Conservation (phyloP, 1,139 yeast species). For the Hemisphaericaspora subhashii region DNA sequence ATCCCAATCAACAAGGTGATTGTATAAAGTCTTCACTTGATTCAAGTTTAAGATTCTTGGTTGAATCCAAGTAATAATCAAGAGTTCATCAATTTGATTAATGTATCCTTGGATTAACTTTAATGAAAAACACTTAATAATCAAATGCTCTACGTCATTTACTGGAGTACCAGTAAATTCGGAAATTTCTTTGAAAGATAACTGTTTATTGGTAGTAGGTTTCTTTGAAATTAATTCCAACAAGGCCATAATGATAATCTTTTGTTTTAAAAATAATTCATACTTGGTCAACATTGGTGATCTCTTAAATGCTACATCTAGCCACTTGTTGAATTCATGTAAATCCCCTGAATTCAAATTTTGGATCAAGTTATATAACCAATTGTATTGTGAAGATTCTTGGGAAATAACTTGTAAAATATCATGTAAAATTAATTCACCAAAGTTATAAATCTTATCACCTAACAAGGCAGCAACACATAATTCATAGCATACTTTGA, state of each 20-base stretch:
- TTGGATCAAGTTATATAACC: slow-evolving; percentile 73
- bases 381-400: slow-evolving; percentile 51
- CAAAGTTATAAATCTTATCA: slow-evolving; percentile 90
- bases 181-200: slow-evolving; percentile 74
- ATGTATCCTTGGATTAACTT: slow-evolving; percentile 83
- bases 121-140: slow-evolving; percentile 87
- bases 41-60: slow-evolving; percentile 84
- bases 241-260: slow-evolving; percentile 88
- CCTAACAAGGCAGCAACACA: slow-evolving; percentile 88
- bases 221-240: slow-evolving; percentile 84
- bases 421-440: slow-evolving; percentile 90
- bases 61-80: slow-evolving; percentile 90
- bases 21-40: slow-evolving; percentile 76
- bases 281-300: slow-evolving; percentile 62
- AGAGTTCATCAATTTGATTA: slow-evolving; percentile 78
- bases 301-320: slow-evolving; percentile 36
- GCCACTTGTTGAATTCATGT: slow-evolving; percentile 53
- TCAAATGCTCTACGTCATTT: slow-evolving; percentile 83
- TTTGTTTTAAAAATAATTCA: slow-evolving; percentile 76
- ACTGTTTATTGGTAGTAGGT: slow-evolving; percentile 70
- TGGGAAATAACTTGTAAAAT: slow-evolving; percentile 54
- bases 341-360: slow-evolving; percentile 81
- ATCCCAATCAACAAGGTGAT: slow-evolving; percentile 77
- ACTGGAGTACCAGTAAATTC: slow-evolving; percentile 64
- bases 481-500: slow-evolving; percentile 72